These are phyloP conservation scores for Polychaeton citri DNA, from an alignment of 2,329 filamentous ascomycete genomes.

Conservation along the genomic window DNA sequence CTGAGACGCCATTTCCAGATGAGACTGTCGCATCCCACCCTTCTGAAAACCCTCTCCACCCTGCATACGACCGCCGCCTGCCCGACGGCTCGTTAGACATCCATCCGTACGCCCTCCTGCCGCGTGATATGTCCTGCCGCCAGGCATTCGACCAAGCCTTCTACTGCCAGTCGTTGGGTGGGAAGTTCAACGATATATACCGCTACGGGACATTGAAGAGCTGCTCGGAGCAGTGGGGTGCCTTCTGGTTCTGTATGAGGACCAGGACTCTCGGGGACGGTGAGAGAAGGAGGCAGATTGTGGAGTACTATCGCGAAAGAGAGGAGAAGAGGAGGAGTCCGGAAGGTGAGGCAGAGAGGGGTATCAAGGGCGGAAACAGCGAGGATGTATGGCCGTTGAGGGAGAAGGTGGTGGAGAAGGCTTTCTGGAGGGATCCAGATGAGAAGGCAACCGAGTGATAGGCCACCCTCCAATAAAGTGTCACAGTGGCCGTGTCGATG, in stretches of 20 bases:
- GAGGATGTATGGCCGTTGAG: constrained; percentile 84
- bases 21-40: constrained; percentile 6
- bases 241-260: constrained; percentile 98
- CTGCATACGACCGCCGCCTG: constrained; percentile 8
- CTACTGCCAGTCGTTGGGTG: constrained; percentile 83
- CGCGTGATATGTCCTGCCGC: constrained; percentile 75
- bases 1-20: constrained; percentile 5
- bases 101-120: constrained; percentile 55
- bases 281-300: constrained; percentile 47
- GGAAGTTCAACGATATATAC: constrained; percentile 86
- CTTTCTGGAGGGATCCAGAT: constrained; percentile 26
- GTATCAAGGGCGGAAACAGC: constrained; percentile 57
- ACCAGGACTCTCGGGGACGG: constrained; percentile 49
- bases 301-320: constrained; percentile 55
- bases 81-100: constrained; percentile 18
- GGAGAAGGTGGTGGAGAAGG: constrained; percentile 43
- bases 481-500: too few relatives aligned
- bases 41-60: constrained; percentile 10
- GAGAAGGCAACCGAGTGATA: constrained; percentile 8
- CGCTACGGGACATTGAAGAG: constrained; percentile 63
- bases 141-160: constrained; percentile 85
- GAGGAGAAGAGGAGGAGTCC: constrained; percentile 44
- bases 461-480: too few relatives aligned
- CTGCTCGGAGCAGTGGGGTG: constrained; percentile 77
- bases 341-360: constrained; percentile 47